Percentiles rank a stretch among this genome's conserved stretches.
phyloP scores from a whole-genome alignment of 2,329 filamentous ascomycete genomes.

The Fusarium albidum region DNA sequence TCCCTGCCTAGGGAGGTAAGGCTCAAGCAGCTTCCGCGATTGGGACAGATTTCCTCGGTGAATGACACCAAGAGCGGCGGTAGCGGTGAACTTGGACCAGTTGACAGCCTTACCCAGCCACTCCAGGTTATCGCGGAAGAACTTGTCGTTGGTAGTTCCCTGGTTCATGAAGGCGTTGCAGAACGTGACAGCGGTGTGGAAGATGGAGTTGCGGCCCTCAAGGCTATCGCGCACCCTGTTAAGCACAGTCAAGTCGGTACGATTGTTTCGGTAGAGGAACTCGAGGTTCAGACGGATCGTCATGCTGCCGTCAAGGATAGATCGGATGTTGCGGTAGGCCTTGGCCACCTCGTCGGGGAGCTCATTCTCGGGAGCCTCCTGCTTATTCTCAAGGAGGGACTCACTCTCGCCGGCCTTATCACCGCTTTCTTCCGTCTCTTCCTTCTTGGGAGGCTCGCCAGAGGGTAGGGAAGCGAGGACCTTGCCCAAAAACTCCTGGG shows the following conservation, averaged over 20 bases:
- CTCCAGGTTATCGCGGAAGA: slow-evolving; percentile 97
- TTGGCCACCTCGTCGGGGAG: slow-evolving; percentile 62
- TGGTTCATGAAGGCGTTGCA: slow-evolving; percentile 99
- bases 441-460: slow-evolving; percentile 52
- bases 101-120: slow-evolving; percentile 99
- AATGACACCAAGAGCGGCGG: slow-evolving; percentile 93
- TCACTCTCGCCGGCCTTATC: slow-evolving; percentile 55
- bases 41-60: slow-evolving; percentile 95
- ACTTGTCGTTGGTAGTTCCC: slow-evolving; percentile 96
- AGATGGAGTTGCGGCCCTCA: slow-evolving; percentile 96
- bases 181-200: slow-evolving; percentile 96
- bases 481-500: slow-evolving; percentile 93
- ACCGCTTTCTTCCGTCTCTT: slow-evolving; percentile 54
- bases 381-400: slow-evolving; percentile 58
- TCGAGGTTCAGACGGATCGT: slow-evolving; percentile 95
- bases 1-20: slow-evolving; percentile 85
- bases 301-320: slow-evolving; percentile 85
- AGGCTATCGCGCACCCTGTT: slow-evolving; percentile 97
- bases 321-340: slow-evolving; percentile 69
- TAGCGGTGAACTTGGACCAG: slow-evolving; percentile 99
- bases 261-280: slow-evolving; percentile 95
- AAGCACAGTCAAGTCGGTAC: slow-evolving; percentile 87
- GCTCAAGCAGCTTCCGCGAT: slow-evolving; percentile 90
- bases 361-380: slow-evolving; percentile 63
- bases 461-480: slow-evolving; percentile 82